Evolutionary conservation across 441 rosid species (phyloP).

Genomic region (Syzygium syzygioides): DNA sequence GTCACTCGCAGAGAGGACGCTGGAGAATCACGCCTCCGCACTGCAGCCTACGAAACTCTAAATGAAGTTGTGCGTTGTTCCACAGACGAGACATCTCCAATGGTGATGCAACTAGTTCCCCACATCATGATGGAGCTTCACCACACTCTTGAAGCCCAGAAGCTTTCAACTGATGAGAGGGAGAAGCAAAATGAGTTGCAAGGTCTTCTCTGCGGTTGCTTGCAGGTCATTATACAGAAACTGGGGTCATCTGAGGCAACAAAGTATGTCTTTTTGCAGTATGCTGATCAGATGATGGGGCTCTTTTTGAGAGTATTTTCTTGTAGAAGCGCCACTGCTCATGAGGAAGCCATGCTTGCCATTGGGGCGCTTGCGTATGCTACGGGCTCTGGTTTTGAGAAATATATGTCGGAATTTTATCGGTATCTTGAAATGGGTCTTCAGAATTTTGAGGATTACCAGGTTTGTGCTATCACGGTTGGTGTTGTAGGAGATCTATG

Average conservation of each 20-base stretch:
- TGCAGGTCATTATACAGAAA: conserved; percentile 92
- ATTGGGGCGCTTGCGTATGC: conserved; percentile 94
- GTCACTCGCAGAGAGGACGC: conserved; percentile 67
- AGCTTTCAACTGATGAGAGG: conserved; percentile 74
- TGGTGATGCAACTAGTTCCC: conserved; percentile 76
- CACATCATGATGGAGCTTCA: conserved; percentile 76
- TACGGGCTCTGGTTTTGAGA: conserved; percentile 67
- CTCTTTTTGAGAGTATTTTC: conserved; percentile 78
- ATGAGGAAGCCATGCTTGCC: conserved; percentile 98
- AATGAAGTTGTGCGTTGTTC: conserved; percentile 91
- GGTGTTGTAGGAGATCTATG: conserved; percentile 95
- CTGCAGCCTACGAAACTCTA: conserved; percentile 84
- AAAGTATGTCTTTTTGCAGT: conserved; percentile 50
- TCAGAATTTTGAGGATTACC: conserved; percentile 87
- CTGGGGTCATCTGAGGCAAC: conserved; percentile 63
- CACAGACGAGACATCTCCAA: conserved; percentile 49
- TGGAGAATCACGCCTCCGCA: conserved; percentile 71
- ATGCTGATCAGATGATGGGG: conserved; percentile 82
- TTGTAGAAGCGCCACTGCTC: conserved; percentile 90
- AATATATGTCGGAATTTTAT: conserved; percentile 77
- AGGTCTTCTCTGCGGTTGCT: conserved; percentile 90
- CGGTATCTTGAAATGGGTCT: conserved; percentile 80
- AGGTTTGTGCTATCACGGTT: conserved; percentile 85
- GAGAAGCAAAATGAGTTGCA: conserved; percentile 90
- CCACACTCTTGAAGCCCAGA: conserved; percentile 69